Percentiles rank a stretch among this genome's conserved stretches.
Conservation (phyloP, 768 basidiomycete species). For the Trametes cinnabarina region DNA sequence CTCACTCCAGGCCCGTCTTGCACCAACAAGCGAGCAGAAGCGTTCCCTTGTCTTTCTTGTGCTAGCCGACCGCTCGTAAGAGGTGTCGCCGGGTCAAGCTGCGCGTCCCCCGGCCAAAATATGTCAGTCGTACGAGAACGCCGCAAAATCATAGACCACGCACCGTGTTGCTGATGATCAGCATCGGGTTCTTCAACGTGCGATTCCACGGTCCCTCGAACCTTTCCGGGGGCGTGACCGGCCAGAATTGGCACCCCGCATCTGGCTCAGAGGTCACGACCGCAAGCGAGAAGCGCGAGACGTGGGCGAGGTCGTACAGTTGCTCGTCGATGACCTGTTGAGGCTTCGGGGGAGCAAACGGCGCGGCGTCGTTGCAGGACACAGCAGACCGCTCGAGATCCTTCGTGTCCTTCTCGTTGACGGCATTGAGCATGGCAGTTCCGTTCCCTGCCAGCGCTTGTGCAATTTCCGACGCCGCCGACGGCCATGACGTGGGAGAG, state of each 20-base stretch:
- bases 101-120: not conserved
- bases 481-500: constrained; percentile 24
- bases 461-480: constrained; percentile 17
- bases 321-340: constrained; percentile 27
- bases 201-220: constrained; percentile 32
- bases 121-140: not conserved
- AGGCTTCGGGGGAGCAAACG: constrained; percentile 19
- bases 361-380: constrained; percentile 31
- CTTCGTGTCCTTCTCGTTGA: constrained; percentile 13
- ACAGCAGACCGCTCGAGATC: constrained; percentile 30
- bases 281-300: constrained; percentile 21
- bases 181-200: constrained; percentile 28
- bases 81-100: constrained; percentile 32
- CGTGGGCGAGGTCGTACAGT: constrained; percentile 22
- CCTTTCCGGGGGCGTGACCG: constrained; percentile 26
- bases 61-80: constrained; percentile 26
- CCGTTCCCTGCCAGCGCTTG: constrained; percentile 28
- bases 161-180: constrained; percentile 29
- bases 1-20: constrained; percentile 31
- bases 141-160: not conserved
- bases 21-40: constrained; percentile 28
- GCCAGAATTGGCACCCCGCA: constrained; percentile 30
- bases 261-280: constrained; percentile 25
- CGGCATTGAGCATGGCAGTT: constrained; percentile 22
- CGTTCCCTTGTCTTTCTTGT: constrained; percentile 20